A percentile compares a stretch with the other conserved stretches of the same genome.
These are phyloP conservation scores for Rhizophora mangle DNA, from an alignment of 345 rosid genomes.

Conservation along the genomic window DNA sequence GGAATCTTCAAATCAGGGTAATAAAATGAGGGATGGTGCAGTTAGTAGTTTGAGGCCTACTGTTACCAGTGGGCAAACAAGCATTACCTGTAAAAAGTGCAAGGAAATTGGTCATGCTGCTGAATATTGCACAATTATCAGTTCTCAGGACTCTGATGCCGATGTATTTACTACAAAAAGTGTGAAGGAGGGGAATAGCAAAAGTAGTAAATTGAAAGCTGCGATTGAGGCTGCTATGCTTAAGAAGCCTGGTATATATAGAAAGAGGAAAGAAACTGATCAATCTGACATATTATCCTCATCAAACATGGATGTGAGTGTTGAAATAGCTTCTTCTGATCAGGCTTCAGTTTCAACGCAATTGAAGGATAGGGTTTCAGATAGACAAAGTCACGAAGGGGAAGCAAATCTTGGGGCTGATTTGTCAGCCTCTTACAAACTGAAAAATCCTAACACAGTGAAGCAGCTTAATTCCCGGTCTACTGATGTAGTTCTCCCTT, in stretches of 20 bases:
- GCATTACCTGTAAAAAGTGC: slow-evolving; percentile 44
- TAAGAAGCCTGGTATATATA: slow-evolving; percentile 65
- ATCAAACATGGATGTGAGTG: slow-evolving; percentile 37
- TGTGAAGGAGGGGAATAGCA: slow-evolving; percentile 43
- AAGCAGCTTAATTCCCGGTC: slow-evolving; percentile 39
- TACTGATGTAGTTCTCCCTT: slow-evolving; percentile 31
- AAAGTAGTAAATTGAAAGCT: slow-evolving; percentile 66
- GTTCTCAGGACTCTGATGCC: slow-evolving; percentile 38
- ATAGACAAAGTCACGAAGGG: slow-evolving; percentile 49
- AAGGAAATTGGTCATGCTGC: slow-evolving; percentile 59
- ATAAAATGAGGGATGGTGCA: slow-evolving; percentile 50
- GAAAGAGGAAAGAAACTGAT: slow-evolving; percentile 53
- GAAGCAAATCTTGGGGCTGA: slow-evolving; percentile 20
- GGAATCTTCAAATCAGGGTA: slow-evolving; percentile 55
- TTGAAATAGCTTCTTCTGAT: slow-evolving; percentile 46
- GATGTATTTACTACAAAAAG: slow-evolving; percentile 50
- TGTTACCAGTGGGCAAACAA: slow-evolving; percentile 41
- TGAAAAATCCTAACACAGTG: slow-evolving; percentile 27
- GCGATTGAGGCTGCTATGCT: slow-evolving; percentile 80
- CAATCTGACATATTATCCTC: slow-evolving; percentile 46
- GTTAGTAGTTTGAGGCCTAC: slow-evolving; percentile 46
- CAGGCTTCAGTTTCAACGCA: slow-evolving; percentile 24
- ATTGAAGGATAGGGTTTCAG: slow-evolving; percentile 37
- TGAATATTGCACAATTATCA: slow-evolving; percentile 44
- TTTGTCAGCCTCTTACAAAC: slow-evolving; percentile 27